These are phyloP conservation scores for Bimuria novae-zelandiae DNA, from an alignment of 2,329 filamentous ascomycete species.

Conservation along the genomic window DNA sequence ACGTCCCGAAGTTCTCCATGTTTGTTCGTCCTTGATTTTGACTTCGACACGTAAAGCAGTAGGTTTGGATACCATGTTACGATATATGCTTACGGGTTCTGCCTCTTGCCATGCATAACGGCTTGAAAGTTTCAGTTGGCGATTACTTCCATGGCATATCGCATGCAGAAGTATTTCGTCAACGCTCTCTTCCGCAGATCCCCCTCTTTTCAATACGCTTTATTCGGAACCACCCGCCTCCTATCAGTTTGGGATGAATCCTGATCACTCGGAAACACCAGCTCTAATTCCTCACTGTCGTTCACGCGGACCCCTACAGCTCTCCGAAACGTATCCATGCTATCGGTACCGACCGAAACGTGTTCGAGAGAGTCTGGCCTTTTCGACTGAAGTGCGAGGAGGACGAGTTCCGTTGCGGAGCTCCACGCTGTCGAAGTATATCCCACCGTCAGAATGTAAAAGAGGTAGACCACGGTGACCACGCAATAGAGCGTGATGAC, in stretches of 20 bases:
- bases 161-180: no score
- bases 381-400: slow-evolving; percentile 22
- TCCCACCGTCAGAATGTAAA: slow-evolving; percentile 15
- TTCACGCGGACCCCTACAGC: slow-evolving; percentile 20
- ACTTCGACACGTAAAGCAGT: no score
- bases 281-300: background rate
- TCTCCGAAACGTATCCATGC: slow-evolving; percentile 15
- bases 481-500: slow-evolving; percentile 16
- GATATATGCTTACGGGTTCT: no score
- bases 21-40: no score
- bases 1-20: no score
- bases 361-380: slow-evolving; percentile 11
- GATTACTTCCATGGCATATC: no score
- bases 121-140: no score
- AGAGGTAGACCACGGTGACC: slow-evolving; percentile 10
- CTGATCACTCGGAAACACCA: background rate
- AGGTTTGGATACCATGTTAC: no score
- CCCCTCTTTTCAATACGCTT: background rate
- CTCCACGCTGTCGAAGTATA: slow-evolving; percentile 21
- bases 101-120: no score
- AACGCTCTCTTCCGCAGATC: no score
- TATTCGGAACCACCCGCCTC: background rate
- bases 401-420: slow-evolving; percentile 16
- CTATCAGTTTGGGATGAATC: background rate
- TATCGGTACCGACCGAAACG: slow-evolving; percentile 14